Evolutionary conservation across 768 basidiomycete genomes (phyloP), one percentile per base, ranked within the genome.

Genomic region (Tylopilus intermedius): DNA sequence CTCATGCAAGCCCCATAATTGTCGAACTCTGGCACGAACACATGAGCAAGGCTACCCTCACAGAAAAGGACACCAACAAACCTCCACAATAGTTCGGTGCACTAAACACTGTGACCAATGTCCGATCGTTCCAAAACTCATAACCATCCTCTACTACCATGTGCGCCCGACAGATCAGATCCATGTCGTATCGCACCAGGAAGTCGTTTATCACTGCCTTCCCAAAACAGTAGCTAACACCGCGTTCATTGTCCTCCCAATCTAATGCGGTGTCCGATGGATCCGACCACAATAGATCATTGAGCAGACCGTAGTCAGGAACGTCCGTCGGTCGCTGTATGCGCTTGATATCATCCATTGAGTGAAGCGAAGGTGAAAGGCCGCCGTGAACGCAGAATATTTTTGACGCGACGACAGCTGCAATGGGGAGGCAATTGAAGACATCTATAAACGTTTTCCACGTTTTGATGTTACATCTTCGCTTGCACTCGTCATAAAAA

Each of bases 401-500:
- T 77, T 99, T 99, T 62, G 92, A 93, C 8, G 95, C 96, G 45
- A 99, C 96, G 66, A 99, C 90, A 30, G 96, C 94, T 38, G 95
- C 94, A 64, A 99, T 98, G 46, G 96, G 96, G 11, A 99, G 82
- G 65, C 94, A 94, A 72, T 99, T 98, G 81, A 99, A 99, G 53
- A 97, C 95, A 74, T 99, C 96, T 70, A 98, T 91, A 71, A 99
- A 98, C 2, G 93, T 94, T 75, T 95, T 98, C 96, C 96, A 99
- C 26, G 91, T 94, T 76, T 98, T 99, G 79, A 98, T 93, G 71
- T 95, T 97, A 79, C 94, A 96, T 58, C 96, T 83, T 67, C 96
- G 86, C 75, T 99, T 99, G 79, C 96, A 99, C 74, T 99, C 96
- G 74, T 98, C 96, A 71, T 99, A 99, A 74, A 99, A 99, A 26